Base-by-base conservation (phyloP, 805 yeast species). In the Pichia heedii region DNA sequence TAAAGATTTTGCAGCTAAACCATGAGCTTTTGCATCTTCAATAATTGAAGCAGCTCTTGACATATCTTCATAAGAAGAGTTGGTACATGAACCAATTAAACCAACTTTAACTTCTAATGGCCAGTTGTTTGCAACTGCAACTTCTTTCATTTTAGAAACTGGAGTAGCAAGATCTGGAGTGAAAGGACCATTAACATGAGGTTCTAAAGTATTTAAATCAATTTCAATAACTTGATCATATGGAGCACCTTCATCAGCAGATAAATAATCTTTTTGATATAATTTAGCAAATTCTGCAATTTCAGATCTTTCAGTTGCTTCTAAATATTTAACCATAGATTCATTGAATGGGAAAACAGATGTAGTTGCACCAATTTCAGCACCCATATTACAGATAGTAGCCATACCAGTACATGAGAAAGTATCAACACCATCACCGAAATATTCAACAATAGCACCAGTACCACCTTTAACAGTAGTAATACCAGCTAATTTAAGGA, bases 351-450 rank as follows among this genome's bases (percentile, higher is more conserved):
- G 98, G 87, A 93, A 93, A 45, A 86, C 79, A 21, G 97, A 90
- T 36, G 98, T 93, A 33, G 98, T 93, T 36, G 98, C 98, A 67
- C 98, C 98, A 46, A 93, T 88, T 70, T 93, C 98, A 43, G 98
- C 98, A 63, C 98, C 98, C 98, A 93, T 93, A 68, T 93, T 93
- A 76, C 97, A 90, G 65, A 93, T 90, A 48, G 98, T 93, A 49
- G 95, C 98, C 98, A 93, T 93, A 71, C 98, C 98, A 30, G 98
- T 93, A 71, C 96, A 87, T 21, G 95, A 82, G 57, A 93, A 76
- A 43, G 83, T 70, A 49, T 81, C 71, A 37, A 88, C 95, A 70
- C 98, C 98, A 43, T 81, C 87, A 61, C 98, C 98, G 60, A 86
- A 90, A 71, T 93, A 93, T 70, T 93, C 98, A 41, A 93, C 89